Conservation (phyloP, 305 asterid species). For the Lippia alba region DNA sequence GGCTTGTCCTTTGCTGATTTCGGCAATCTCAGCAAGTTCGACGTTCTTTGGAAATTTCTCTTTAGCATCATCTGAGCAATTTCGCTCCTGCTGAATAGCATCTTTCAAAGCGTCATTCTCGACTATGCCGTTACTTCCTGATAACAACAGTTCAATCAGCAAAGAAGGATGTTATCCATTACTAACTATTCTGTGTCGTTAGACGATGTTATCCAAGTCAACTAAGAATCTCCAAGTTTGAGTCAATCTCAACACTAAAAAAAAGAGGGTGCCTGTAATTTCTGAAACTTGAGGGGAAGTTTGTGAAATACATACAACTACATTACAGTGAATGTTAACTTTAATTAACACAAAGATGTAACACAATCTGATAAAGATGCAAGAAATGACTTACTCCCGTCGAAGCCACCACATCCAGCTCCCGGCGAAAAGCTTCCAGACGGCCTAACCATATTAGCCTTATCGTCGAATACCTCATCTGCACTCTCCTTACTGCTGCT, state of each 20-base stretch:
- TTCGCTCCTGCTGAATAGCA: slow-evolving; percentile 30
- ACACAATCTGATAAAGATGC: neutral
- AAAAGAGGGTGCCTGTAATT: neutral
- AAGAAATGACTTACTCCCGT: slow-evolving; percentile 27
- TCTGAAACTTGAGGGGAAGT: neutral
- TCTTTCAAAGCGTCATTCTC: slow-evolving; percentile 27
- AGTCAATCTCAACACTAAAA: too few relatives aligned
- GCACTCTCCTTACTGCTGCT: slow-evolving; percentile 34
- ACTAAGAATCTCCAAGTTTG: too few relatives aligned
- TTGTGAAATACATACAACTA: neutral
- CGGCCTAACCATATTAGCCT: slow-evolving; percentile 17
- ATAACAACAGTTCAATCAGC: slow-evolving; percentile 26
- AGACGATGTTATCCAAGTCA: neutral
- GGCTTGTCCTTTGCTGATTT: slow-evolving; percentile 30
- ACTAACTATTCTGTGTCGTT: neutral
- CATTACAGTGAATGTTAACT: neutral
- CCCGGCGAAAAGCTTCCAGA: slow-evolving; percentile 8
- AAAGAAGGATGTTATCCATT: neutral
- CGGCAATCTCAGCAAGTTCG: slow-evolving; percentile 27
- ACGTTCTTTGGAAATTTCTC: slow-evolving; percentile 32
- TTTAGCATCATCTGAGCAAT: slow-evolving; percentile 25
- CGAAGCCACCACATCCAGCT: slow-evolving; percentile 14
- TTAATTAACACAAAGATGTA: neutral
- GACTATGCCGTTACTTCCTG: slow-evolving; percentile 35
- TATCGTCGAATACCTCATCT: slow-evolving; percentile 35